Base-by-base conservation (phyloP, 805 yeast species). In the Brettanomyces anomalus region DNA sequence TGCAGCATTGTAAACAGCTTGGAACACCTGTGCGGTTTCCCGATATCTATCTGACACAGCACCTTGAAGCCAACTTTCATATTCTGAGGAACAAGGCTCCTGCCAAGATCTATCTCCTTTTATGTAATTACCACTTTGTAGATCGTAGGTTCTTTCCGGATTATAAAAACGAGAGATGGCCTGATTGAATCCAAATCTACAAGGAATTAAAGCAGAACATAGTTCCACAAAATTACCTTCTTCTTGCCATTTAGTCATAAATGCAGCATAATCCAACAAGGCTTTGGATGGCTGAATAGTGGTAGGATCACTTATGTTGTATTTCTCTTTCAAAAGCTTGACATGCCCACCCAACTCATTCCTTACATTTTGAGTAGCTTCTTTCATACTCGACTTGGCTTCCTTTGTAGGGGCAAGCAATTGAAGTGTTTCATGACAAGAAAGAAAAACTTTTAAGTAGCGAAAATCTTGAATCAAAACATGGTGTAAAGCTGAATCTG, bases 171-270 rank as follows among this genome's bases (percentile, higher is more conserved):
- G 70, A 10, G 45, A 33, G 0, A 76, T 74, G 2, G 88, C 87
- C 39, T 73, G 68, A 31, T 72, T 73, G 56, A 81, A 82, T 2
- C 94, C 95, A 55, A 79, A 72, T 38, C 82, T 60, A 58, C 95
- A 85, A 1, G 95, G 93, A 6, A 86, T 73, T 42, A 83, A 59
- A 0, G 90, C 85, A 6, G 80, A 72, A 44, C 77, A 76, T 7
- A 37, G 33, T 7, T 37, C 13, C 17, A 40, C 82, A 71, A 37
- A 79, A 84, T 24, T 79, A 57, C 18, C 17, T 13, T 74, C 80
- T 81, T 55, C 79, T 80, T 21, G 74, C 70, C 21, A 70, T 69
- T 8, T 28, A 7, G 11, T 11, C 16, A 37, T 10, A 1, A 87
- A 67, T 5, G 62, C 55, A 13, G 76, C 58, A 48, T 53, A 71